Conservation (phyloP, 495 filamentous ascomycete species). For the Tetracladium setigerum region DNA sequence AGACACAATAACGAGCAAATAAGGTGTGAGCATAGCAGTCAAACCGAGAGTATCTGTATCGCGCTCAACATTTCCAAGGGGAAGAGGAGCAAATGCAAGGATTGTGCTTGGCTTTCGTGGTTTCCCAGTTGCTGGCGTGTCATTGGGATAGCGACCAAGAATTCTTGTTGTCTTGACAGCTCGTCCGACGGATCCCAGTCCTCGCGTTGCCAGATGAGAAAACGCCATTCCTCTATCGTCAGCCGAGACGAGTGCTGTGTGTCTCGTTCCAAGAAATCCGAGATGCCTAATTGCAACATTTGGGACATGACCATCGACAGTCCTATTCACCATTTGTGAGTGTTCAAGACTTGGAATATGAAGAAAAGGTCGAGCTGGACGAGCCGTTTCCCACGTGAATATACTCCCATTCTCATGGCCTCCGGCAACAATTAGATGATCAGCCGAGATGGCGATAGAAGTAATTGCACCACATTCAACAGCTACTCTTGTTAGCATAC, state of each 20-base stretch:
- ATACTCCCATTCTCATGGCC: constrained; percentile 89
- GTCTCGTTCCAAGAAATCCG: constrained; percentile 90
- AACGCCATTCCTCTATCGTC: constrained; percentile 97
- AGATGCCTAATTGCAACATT: constrained; percentile 75
- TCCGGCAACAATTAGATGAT: constrained; percentile 83
- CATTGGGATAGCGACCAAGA: constrained; percentile 79
- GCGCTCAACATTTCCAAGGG: constrained; percentile 86
- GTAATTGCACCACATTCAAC: constrained; percentile 86
- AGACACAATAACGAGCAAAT: constrained; percentile 91
- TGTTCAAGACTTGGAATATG: constrained; percentile 71
- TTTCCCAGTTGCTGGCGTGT: constrained; percentile 43
- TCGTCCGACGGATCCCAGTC: constrained; percentile 77
- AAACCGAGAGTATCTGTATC: constrained; percentile 82
- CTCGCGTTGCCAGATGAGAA: constrained; percentile 88
- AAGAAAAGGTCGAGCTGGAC: constrained; percentile 77
- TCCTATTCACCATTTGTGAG: constrained; percentile 54
- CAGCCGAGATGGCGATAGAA: constrained; percentile 82
- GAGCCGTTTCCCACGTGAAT: constrained; percentile 91
- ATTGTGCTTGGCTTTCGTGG: constrained; percentile 91
- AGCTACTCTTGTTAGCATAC: constrained; percentile 43
- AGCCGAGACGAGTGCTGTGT: constrained; percentile 95
- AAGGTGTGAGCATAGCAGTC: constrained; percentile 93
- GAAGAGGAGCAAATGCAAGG: constrained; percentile 82
- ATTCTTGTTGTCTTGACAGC: constrained; percentile 86
- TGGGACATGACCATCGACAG: constrained; percentile 72